phyloP scores from a whole-genome alignment of 192 early-diverging fungal species.

The Haplosporangium gracile region DNA sequence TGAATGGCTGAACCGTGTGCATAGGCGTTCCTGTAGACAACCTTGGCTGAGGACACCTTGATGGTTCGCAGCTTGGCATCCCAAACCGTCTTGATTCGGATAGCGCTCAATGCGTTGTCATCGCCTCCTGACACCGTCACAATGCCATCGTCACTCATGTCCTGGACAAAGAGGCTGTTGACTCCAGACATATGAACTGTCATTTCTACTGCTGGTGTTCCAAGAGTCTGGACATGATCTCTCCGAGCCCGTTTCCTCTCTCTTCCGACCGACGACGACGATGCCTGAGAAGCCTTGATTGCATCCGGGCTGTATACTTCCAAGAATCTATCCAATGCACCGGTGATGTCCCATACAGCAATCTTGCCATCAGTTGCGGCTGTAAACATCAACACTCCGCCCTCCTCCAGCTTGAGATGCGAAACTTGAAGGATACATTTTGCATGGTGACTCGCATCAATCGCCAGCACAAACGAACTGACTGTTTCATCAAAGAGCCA shows the following conservation, averaged over 20 bases:
- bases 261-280: slow-evolving; percentile 16
- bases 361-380: slow-evolving; percentile 69
- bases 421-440: slow-evolving; percentile 77
- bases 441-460: slow-evolving; percentile 63
- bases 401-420: slow-evolving; percentile 33
- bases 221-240: slow-evolving; percentile 26
- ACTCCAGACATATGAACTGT: slow-evolving; percentile 79
- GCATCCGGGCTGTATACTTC: slow-evolving; percentile 6
- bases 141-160: slow-evolving; percentile 20
- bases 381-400: slow-evolving; percentile 64
- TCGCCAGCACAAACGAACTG: slow-evolving; percentile 63
- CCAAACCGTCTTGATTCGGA: slow-evolving; percentile 33
- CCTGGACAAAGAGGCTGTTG: slow-evolving; percentile 70
- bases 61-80: neutral
- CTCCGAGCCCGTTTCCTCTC: slow-evolving; percentile 17
- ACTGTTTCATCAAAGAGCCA: slow-evolving; percentile 72
- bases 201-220: slow-evolving; percentile 6
- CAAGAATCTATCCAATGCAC: slow-evolving; percentile 28
- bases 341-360: slow-evolving; percentile 65
- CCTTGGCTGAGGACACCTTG: neutral
- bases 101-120: slow-evolving; percentile 71
- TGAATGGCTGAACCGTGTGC: slow-evolving; percentile 83
- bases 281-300: slow-evolving; percentile 7
- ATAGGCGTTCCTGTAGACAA: slow-evolving; percentile 36
- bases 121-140: slow-evolving; percentile 83